Evolutionary conservation across 2,329 filamentous ascomycete genomes (phyloP).

Genomic region (Fusarium zealandicum): DNA sequence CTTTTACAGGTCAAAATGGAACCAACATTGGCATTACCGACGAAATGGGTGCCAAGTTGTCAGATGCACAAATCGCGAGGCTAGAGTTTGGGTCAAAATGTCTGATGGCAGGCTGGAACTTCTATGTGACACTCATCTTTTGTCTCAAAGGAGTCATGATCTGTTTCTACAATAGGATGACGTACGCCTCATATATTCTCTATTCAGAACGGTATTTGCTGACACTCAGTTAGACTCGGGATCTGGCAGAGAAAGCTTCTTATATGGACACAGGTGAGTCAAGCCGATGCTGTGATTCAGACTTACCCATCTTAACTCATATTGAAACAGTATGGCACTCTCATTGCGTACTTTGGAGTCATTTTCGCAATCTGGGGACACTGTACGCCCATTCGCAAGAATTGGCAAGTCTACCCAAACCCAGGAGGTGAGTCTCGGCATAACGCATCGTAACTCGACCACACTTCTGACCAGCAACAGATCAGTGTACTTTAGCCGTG

Average conservation of each 20-base stretch:
- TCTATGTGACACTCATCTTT: conserved; percentile 53
- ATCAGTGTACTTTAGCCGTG: conserved; percentile 46
- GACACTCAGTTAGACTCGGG: conserved; percentile 41
- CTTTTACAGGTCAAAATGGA: conserved; percentile 46
- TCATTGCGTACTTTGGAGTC: conserved; percentile 44
- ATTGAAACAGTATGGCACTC: conserved; percentile 29
- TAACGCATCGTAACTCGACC: no score
- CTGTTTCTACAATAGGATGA: conserved; percentile 53
- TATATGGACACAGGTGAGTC: conserved; percentile 44
- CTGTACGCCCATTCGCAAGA: conserved; percentile 48
- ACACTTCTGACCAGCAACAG: conserved; percentile 25
- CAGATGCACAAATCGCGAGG: conserved; percentile 39
- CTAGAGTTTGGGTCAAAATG: conserved; percentile 47
- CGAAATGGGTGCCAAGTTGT: conserved; percentile 43
- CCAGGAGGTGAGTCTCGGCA: conserved; percentile 46
- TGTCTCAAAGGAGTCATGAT: conserved; percentile 52
- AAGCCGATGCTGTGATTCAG: not conserved
- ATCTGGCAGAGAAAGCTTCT: conserved; percentile 49
- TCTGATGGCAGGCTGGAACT: conserved; percentile 49
- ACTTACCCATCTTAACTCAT: not conserved
- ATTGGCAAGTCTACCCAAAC: conserved; percentile 52
- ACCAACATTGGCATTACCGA: conserved; percentile 49
- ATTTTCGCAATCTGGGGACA: conserved; percentile 47
- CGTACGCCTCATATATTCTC: conserved; percentile 40
- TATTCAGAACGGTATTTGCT: not conserved